These are phyloP conservation scores for Elongisporangium undulatum DNA, from an alignment of 352 stramenopile genomes.

Conservation along the genomic window DNA sequence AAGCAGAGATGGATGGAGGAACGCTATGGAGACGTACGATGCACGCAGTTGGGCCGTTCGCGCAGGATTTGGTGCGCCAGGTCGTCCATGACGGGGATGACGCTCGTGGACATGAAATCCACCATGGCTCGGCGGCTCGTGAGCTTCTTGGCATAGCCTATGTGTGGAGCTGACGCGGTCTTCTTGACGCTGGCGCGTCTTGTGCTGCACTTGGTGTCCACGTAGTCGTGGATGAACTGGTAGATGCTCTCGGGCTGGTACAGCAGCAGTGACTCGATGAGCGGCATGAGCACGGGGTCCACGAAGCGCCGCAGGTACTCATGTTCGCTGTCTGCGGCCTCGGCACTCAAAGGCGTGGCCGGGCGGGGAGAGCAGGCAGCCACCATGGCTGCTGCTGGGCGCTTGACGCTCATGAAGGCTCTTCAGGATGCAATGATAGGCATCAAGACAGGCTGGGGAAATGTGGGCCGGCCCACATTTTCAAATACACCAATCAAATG, in stretches of 20 bases:
- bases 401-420: background rate
- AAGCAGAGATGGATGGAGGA: background rate
- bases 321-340: slow-evolving; percentile 53
- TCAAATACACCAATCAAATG: background rate
- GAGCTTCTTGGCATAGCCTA: slow-evolving; percentile 65
- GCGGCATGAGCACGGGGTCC: slow-evolving; percentile 76
- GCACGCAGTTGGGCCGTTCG: slow-evolving; percentile 61
- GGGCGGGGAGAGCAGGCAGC: background rate
- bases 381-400: background rate
- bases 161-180: slow-evolving; percentile 2
- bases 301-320: slow-evolving; percentile 77
- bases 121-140: slow-evolving; percentile 72
- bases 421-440: background rate
- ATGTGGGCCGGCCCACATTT: background rate
- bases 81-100: slow-evolving; percentile 84
- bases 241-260: slow-evolving; percentile 80
- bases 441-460: background rate
- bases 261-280: slow-evolving; percentile 74
- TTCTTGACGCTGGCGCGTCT: slow-evolving; percentile 7
- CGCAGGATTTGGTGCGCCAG: slow-evolving; percentile 74
- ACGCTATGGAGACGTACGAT: slow-evolving; percentile 20
- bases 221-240: slow-evolving; percentile 78
- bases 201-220: slow-evolving; percentile 38
- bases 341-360: background rate
- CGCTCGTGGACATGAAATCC: slow-evolving; percentile 80